A percentile compares a stretch with the other conserved stretches of the same genome.
Evolutionary conservation across 2,329 filamentous ascomycete species (phyloP).

Genomic region (Chaetomium strumarium): DNA sequence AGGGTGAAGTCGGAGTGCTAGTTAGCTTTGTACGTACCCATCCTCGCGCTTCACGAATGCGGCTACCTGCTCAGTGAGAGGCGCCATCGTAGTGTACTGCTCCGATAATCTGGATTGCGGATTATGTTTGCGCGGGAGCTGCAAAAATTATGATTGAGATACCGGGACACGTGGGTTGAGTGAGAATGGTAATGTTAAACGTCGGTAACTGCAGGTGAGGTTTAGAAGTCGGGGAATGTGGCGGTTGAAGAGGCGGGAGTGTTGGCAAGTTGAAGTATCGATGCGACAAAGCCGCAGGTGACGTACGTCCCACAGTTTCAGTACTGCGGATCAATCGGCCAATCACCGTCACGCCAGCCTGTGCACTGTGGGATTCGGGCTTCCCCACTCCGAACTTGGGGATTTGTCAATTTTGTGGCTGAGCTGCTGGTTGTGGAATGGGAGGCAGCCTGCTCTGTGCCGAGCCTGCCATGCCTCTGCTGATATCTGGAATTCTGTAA

Average conservation of each 20-base stretch:
- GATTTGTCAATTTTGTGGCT: too few species aligned
- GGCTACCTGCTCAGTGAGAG: slow-evolving; percentile 9
- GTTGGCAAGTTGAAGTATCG: background rate
- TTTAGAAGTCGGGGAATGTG: background rate
- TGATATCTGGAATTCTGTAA: too few species aligned
- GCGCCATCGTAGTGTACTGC: slow-evolving; percentile 12
- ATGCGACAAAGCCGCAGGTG: slow-evolving; percentile 12
- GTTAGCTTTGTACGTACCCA: slow-evolving; percentile 4
- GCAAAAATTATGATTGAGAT: background rate
- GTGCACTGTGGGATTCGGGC: too few species aligned
- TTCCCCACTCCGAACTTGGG: too few species aligned
- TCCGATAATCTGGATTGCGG: background rate
- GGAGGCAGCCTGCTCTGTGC: too few species aligned
- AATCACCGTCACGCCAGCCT: too few species aligned
- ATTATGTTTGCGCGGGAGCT: background rate
- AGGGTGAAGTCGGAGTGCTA: background rate
- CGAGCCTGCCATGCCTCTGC: too few species aligned
- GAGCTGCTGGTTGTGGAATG: too few species aligned
- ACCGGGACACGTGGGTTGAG: background rate
- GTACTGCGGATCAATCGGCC: slow-evolving; percentile 10
- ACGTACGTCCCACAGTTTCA: slow-evolving; percentile 16
- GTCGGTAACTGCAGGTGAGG: background rate
- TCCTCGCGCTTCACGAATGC: slow-evolving; percentile 12
- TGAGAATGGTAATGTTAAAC: background rate
- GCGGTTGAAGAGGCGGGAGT: background rate